Conservation (phyloP, 176 grass and related monocot genomes). For the Bonia amplexicaulis region DNA sequence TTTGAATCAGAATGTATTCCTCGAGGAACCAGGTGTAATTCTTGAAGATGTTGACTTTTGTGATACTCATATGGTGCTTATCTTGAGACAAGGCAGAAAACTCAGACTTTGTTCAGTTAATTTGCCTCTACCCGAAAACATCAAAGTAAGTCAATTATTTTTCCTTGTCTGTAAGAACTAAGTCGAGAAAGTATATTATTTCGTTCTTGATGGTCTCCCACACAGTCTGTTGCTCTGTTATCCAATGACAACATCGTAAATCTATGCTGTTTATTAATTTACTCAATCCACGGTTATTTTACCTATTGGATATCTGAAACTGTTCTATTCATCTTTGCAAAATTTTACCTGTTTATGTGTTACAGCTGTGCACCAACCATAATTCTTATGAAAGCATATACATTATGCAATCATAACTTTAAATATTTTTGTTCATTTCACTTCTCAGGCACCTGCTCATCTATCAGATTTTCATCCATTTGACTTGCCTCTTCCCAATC, state of each 20-base stretch:
- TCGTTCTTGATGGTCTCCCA: constrained; percentile 15
- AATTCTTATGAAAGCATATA: not conserved
- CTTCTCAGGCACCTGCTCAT: constrained; percentile 59
- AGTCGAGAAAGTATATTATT: constrained; percentile 10
- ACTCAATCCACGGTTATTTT: not conserved
- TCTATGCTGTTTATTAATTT: not conserved
- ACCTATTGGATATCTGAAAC: constrained; percentile 6
- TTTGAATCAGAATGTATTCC: constrained; percentile 53
- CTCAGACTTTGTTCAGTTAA: constrained; percentile 67
- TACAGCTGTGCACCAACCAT: not conserved
- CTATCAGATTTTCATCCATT: constrained; percentile 59
- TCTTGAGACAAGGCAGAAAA: constrained; percentile 62
- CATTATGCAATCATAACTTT: not conserved
- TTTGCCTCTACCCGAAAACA: constrained; percentile 52
- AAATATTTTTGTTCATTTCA: not conserved
- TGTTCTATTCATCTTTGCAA: not conserved
- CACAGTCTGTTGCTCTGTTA: constrained; percentile 1
- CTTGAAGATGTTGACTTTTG: constrained; percentile 91
- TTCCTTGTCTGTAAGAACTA: not conserved
- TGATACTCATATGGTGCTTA: constrained; percentile 85
- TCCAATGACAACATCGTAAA: not conserved
- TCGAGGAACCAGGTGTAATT: constrained; percentile 52
- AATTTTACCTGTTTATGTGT: not conserved
- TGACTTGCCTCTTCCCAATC: constrained; percentile 71
- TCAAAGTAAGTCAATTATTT: constrained; percentile 46